Evolutionary conservation across 306 rosid genomes (phyloP).

Genomic region (Rosa chinensis): DNA sequence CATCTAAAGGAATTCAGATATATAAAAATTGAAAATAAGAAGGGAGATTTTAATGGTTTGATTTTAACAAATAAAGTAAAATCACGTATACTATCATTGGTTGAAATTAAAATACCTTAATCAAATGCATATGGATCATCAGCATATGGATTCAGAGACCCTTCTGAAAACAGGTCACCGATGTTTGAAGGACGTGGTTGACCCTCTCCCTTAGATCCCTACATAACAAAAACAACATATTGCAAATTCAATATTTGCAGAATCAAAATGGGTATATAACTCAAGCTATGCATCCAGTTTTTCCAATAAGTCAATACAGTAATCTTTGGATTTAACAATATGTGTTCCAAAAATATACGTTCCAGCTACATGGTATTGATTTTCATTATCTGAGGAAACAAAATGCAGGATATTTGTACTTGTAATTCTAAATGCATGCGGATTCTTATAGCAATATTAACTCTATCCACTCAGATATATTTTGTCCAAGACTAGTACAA

Average conservation of each 20-base stretch:
- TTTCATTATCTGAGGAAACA: conserved; percentile 6
- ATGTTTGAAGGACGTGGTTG: conserved; percentile 69
- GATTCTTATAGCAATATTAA: conserved; percentile 7
- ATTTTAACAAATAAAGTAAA: neutral
- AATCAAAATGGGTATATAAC: neutral
- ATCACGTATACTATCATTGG: conserved; percentile 4
- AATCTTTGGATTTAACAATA: neutral
- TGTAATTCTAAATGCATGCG: conserved; percentile 15
- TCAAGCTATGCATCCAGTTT: neutral
- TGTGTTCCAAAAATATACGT: neutral
- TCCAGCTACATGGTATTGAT: neutral
- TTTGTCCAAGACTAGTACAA: neutral
- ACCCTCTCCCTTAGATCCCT: conserved; percentile 56
- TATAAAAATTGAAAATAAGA: neutral
- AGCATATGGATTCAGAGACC: conserved; percentile 90
- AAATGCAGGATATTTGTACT: neutral
- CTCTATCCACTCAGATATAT: neutral
- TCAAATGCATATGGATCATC: conserved; percentile 98
- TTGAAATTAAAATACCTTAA: conserved; percentile 55
- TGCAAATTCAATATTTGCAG: neutral
- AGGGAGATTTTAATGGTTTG: neutral
- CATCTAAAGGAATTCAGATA: neutral
- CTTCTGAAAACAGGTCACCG: conserved; percentile 93
- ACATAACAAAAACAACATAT: conserved; percentile 15
- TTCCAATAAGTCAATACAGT: neutral